phyloP scores from a whole-genome alignment of 73 alveolate genomes.

The Tetrahymena elliotti region DNA sequence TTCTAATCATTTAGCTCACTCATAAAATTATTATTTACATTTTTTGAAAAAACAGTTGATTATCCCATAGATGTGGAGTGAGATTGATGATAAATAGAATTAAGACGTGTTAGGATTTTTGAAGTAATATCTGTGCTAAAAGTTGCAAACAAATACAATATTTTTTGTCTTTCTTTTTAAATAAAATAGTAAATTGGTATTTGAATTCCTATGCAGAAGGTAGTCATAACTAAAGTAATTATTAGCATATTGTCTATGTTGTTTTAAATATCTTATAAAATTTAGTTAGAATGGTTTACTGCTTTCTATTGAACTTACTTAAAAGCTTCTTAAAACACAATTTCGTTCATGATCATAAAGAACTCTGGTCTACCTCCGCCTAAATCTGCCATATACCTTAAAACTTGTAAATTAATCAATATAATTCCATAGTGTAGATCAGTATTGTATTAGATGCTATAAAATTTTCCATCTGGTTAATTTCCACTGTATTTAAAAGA shows the following conservation, averaged over 20 bases:
- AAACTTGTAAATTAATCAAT: not conserved
- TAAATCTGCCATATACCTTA: not conserved
- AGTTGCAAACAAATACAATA: not conserved
- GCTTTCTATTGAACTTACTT: not conserved
- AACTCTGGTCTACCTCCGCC: not conserved
- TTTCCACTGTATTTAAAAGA: not conserved
- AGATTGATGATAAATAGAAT: not conserved
- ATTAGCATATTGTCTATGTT: not conserved
- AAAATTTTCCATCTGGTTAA: not conserved
- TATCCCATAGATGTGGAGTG: not conserved
- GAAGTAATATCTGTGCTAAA: not conserved
- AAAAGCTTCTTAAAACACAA: not conserved
- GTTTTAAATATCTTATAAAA: not conserved
- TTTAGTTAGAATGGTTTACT: not conserved
- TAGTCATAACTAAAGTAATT: not conserved
- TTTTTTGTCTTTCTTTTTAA: not conserved
- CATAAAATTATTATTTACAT: not conserved
- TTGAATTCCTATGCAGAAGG: not conserved
- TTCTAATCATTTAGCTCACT: not conserved
- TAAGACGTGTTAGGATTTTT: not conserved
- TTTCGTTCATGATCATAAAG: not conserved
- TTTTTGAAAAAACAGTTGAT: not conserved
- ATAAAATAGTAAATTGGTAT: not conserved
- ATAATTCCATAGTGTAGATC: not conserved
- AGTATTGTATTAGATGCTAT: not conserved